Evolutionary conservation across 306 rosid genomes (phyloP).

Genomic region (Heteromeles arbutifolia): DNA sequence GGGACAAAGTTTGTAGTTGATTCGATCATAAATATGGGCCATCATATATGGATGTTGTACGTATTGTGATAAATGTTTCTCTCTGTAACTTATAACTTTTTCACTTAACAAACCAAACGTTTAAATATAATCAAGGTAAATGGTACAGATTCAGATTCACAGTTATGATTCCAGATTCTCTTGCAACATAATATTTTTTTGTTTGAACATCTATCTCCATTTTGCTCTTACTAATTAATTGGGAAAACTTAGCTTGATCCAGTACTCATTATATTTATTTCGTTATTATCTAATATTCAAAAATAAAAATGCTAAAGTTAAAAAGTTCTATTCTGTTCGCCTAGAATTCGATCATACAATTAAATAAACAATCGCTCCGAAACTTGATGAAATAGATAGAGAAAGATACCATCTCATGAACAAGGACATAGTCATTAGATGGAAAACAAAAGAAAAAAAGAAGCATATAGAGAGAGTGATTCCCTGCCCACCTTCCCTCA

Average conservation of each 20-base stretch:
- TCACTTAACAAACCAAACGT: too few relatives aligned
- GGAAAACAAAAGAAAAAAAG: constrained; percentile 15
- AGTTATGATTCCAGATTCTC: not conserved
- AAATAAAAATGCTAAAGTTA: not conserved
- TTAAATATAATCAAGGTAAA: too few relatives aligned
- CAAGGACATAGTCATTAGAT: constrained; percentile 33
- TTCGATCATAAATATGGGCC: too few relatives aligned
- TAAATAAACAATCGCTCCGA: constrained; percentile 15
- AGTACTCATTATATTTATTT: not conserved
- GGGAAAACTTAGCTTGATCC: not conserved
- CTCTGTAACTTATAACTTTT: too few relatives aligned
- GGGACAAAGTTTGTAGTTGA: not conserved
- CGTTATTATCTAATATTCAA: too few relatives aligned
- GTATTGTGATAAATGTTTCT: too few relatives aligned
- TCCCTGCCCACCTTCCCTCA: constrained; percentile 28
- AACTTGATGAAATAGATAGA: constrained; percentile 22
- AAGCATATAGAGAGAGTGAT: constrained; percentile 28
- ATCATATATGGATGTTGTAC: too few relatives aligned
- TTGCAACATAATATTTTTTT: not conserved
- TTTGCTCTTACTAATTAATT: not conserved
- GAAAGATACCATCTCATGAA: constrained; percentile 15
- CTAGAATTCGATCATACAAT: constrained; percentile 11
- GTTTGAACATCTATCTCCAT: not conserved
- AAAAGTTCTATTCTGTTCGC: constrained; percentile 19
- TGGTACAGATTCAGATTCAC: too few relatives aligned